These are phyloP conservation scores for Copromyces sp. DNA, from an alignment of 495 filamentous ascomycete species.

Conservation along the genomic window DNA sequence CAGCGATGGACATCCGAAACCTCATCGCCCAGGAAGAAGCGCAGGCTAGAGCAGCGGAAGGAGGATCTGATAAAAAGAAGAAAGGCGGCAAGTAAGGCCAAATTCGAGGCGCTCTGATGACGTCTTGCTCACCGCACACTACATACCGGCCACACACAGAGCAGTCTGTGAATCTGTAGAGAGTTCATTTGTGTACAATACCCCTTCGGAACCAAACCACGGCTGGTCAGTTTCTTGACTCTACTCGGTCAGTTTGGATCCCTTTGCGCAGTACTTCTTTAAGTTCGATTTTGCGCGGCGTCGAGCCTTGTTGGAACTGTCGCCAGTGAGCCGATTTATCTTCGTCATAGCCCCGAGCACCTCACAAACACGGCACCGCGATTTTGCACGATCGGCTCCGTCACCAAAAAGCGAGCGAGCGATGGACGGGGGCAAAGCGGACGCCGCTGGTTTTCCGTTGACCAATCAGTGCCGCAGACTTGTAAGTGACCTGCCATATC, in stretches of 20 bases:
- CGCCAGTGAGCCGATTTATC: not conserved
- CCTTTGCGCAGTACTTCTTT: not conserved
- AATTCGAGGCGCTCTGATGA: not conserved
- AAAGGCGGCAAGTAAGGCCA: constrained; percentile 22
- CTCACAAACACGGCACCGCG: not conserved
- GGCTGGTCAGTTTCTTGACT: not conserved
- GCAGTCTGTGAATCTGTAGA: not conserved
- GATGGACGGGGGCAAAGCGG: not conserved
- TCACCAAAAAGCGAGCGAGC: not conserved
- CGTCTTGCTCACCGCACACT: not conserved
- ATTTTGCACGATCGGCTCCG: not conserved
- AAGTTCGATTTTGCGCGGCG: not conserved
- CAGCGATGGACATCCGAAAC: constrained; percentile 63
- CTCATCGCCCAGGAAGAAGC: constrained; percentile 45
- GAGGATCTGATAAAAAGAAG: constrained; percentile 10
- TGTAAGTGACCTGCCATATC: constrained; percentile 3
- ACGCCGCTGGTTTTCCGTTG: not conserved
- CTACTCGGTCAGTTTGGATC: not conserved
- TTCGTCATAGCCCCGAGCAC: not conserved
- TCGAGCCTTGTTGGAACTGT: not conserved
- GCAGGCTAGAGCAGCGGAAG: constrained; percentile 10
- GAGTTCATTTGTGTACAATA: not conserved
- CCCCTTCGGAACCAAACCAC: not conserved
- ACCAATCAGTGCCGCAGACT: constrained; percentile 1
- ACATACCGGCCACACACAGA: not conserved